Base-by-base conservation (phyloP, 176 grass and related monocot genomes). In the Thinopyrum elongatum region DNA sequence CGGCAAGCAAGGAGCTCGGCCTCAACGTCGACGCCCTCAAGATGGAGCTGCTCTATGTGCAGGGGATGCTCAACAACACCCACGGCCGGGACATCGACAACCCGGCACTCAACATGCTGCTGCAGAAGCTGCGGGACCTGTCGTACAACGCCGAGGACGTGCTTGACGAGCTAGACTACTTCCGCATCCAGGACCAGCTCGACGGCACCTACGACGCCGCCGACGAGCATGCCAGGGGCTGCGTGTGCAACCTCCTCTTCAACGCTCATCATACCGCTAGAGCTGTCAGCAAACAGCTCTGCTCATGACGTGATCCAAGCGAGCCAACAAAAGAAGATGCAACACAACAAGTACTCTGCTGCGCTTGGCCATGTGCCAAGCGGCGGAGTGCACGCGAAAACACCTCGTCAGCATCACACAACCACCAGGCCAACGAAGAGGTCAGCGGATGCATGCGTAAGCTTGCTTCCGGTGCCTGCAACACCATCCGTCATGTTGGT, bases 81-180 rank as follows among this genome's bases (percentile, higher is more conserved):
- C 59, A 0, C 0, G 12, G 17, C 3, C 26, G 62, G 83, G 62
- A 62, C 0, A 22, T 78, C 36, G 8, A 16, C 8, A 87, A 12
- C 42, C 23, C 30, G 0, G 39, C 58, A 0, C 29, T 90, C 0
- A 31, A 1, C 0, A 63, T 79, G 51, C 23, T 83, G 21, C 41
- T 90, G 21, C 53, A 41, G 0, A 11, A 79, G n/a, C 71, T 90
- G 19, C 64, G 17, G 5, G 19, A 27, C 1, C 34, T 78, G 1
- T 78, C 42, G 0, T 81, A 78, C 1, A 0, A 0, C 1, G 86
- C 80, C 0, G 80, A 81, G 1, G 78, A 81, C 23, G 30, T 63
- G 29, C 58, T 87, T 0, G 78, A 87, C 23, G 85, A 87, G 60
- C 29, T 87, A 1, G 70, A 87, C 0, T 87, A 87, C 69, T 82